A percentile compares a stretch with the other conserved stretches of the same genome.
These are phyloP conservation scores for Pleurotus djamor DNA, from an alignment of 768 basidiomycete genomes.

Conservation along the genomic window DNA sequence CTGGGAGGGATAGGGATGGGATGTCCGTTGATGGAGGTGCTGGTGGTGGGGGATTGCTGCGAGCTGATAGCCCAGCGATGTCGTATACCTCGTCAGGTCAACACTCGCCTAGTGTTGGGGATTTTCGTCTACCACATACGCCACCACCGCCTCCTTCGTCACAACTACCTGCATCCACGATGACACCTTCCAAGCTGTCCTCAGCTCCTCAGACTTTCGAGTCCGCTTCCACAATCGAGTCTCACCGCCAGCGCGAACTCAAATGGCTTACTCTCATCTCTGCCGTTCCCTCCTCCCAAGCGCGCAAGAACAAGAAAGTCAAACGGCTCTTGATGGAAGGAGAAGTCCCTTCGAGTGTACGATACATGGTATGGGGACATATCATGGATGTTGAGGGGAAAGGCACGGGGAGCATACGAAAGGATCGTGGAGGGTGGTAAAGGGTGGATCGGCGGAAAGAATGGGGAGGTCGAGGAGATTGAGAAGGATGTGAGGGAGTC, in stretches of 20 bases:
- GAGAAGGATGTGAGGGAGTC: conserved; percentile 53
- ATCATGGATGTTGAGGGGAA: conserved; percentile 64
- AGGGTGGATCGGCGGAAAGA: conserved; percentile 37
- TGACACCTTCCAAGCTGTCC: not conserved
- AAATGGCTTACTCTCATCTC: conserved; percentile 74
- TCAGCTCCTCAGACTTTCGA: not conserved
- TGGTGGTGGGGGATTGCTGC: conserved; percentile 7
- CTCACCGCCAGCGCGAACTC: conserved; percentile 72
- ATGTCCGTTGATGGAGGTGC: not conserved
- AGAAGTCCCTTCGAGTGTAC: conserved; percentile 72
- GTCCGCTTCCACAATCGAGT: conserved; percentile 34
- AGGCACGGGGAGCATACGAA: conserved; percentile 65
- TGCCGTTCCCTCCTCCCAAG: conserved; percentile 53
- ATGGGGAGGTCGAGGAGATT: conserved; percentile 32
- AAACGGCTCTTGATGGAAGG: conserved; percentile 69
- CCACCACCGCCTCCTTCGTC: not conserved
- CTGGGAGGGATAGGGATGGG: no score
- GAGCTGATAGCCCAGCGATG: conserved; percentile 41
- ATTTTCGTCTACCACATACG: not conserved
- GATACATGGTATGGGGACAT: conserved; percentile 86
- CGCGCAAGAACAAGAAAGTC: conserved; percentile 79
- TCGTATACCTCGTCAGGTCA: conserved; percentile 32
- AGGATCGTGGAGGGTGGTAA: conserved; percentile 56
- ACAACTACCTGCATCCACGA: not conserved
- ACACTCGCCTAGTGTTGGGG: conserved; percentile 23